Percentiles rank a stretch among this genome's conserved stretches.
Conservation (phyloP, 1,284 basidiomycete genomes). For the Microbotryum lychnidis-dioicae region DNA sequence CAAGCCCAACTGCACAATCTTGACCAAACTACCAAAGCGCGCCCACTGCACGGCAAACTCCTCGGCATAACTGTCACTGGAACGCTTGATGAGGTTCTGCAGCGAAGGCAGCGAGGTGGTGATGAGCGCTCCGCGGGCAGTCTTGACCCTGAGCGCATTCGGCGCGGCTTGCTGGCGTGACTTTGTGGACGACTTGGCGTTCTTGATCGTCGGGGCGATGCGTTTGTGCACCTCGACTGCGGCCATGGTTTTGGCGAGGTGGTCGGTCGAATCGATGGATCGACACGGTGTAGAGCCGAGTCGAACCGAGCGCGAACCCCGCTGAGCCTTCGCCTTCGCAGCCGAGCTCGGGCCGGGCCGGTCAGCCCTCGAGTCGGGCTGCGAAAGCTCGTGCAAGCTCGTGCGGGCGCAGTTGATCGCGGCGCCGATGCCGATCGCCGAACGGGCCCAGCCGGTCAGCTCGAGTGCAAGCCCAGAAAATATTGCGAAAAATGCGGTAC, state of each 20-base stretch:
- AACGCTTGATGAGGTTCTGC: conserved; percentile 91
- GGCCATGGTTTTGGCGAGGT: background rate
- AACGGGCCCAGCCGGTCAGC: too few relatives aligned
- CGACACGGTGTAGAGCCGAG: too few relatives aligned
- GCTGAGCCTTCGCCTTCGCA: too few relatives aligned
- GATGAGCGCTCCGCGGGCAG: conserved; percentile 41
- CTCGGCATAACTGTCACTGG: conserved; percentile 82
- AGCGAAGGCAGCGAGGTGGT: conserved; percentile 56
- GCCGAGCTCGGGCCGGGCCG: too few relatives aligned
- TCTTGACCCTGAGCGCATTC: conserved; percentile 17
- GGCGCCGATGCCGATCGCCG: too few relatives aligned
- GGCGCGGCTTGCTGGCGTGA: background rate
- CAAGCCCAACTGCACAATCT: conserved; percentile 60
- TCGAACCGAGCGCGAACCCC: too few relatives aligned
- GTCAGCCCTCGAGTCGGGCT: too few relatives aligned
- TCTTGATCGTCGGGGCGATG: background rate
- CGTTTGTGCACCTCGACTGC: background rate
- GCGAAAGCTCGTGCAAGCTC: too few relatives aligned
- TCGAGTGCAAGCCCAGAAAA: too few relatives aligned
- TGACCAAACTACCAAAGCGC: conserved; percentile 79
- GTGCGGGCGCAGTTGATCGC: too few relatives aligned
- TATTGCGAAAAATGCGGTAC: too few relatives aligned
- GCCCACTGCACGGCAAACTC: conserved; percentile 99
- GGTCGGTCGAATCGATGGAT: too few relatives aligned
- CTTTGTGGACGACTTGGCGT: background rate